Base-by-base conservation (phyloP, 768 basidiomycete species). In the Pholiota microspora region DNA sequence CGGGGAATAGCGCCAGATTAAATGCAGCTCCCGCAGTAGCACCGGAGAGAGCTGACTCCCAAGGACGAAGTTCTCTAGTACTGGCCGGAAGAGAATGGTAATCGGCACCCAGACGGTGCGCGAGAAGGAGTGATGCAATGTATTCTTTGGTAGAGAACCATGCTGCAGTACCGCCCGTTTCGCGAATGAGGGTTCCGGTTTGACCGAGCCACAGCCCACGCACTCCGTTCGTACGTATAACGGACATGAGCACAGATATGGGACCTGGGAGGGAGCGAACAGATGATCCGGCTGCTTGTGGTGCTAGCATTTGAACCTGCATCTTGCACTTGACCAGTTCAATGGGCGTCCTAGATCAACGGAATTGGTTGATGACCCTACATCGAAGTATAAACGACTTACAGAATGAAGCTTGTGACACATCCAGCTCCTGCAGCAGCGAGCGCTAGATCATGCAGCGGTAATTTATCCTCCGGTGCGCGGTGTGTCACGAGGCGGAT, bases 91-190 rank as follows among this genome's bases (percentile, higher is more conserved):
- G 4, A 5, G 56, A 56, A n/a, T 47, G 45, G 36, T 24, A 34
- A 52, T 62, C 53, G 15, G 54, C 55, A 50, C 56, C 55, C 44
- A 55, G 54, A 38, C 82, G 77, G 44, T 77, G 76, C 4, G 78
- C 69, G 36, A 89, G 72, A 42, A 96, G 84, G 15, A 73, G 62
- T 23, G 82, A 76, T 1, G 86, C 83, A 54, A 91, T 77, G 57
- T 84, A 75, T 67, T 95, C 92, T 67, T 95, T 97, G 9, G 86
- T 82, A 28, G 79, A 75, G 69, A 98, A 96, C 92, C 93, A 96
- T 7, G 89, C 88, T 0, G 87, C 84, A 12, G 83, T 82, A 3
- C 92, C 92, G 12, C 94, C 93, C 0, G 89, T 90, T 69, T 96
- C 93, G 49, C 91, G 85, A 52, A 96, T 78, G 59, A 97, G 72